phyloP scores from a whole-genome alignment of 345 rosid genomes.

The Brassica rapa region DNA sequence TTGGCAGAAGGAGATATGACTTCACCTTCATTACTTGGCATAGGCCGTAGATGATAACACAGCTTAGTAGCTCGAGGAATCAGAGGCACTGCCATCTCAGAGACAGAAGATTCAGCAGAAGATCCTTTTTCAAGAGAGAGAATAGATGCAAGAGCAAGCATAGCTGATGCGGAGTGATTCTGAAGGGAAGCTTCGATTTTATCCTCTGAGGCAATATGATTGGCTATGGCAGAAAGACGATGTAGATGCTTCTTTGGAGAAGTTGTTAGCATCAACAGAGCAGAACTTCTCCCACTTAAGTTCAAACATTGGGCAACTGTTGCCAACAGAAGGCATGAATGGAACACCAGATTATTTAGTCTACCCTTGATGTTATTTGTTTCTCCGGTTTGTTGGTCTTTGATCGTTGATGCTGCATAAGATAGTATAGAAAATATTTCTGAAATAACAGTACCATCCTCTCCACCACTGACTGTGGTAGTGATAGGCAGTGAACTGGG shows the following conservation, averaged over 20 bases:
- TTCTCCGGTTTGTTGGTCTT: conserved; percentile 66
- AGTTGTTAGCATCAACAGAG: conserved; percentile 81
- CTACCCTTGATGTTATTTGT: conserved; percentile 54
- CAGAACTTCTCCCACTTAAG: conserved; percentile 84
- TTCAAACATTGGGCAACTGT: conserved; percentile 83
- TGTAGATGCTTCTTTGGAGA: conserved; percentile 80
- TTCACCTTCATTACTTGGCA: conserved; percentile 48
- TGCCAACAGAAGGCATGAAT: conserved; percentile 72
- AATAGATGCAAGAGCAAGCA: conserved; percentile 93
- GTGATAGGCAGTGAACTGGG: conserved; percentile 84
- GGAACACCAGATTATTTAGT: conserved; percentile 61
- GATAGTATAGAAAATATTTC: conserved; percentile 78
- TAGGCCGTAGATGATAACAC: conserved; percentile 68
- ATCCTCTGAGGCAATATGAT: conserved; percentile 66
- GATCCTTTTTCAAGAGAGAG: conserved; percentile 83
- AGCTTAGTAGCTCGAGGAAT: conserved; percentile 85
- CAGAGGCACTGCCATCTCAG: conserved; percentile 78
- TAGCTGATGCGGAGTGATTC: conserved; percentile 78
- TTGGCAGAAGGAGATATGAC: conserved; percentile 30
- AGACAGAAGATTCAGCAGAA: conserved; percentile 72
- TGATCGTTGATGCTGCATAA: conserved; percentile 54
- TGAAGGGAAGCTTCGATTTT: conserved; percentile 57
- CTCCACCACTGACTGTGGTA: conserved; percentile 91
- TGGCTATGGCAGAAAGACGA: conserved; percentile 79
- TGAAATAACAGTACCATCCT: conserved; percentile 83